Evolutionary conservation across 805 yeast species (phyloP).

Genomic region (Teunomyces aglyptinius): DNA sequence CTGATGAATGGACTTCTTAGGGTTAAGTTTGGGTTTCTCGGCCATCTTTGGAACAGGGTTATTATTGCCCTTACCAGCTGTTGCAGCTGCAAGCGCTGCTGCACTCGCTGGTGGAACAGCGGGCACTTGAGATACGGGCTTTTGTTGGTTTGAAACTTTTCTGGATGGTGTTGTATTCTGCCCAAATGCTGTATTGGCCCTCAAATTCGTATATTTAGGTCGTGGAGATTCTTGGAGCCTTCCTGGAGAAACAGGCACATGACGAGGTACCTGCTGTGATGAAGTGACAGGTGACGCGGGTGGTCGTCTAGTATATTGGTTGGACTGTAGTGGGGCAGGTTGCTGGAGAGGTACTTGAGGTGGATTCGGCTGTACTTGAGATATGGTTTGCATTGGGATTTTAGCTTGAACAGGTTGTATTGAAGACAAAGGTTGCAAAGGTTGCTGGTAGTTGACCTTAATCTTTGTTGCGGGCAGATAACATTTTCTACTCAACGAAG

Average conservation of each 20-base stretch:
- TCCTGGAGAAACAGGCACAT: constrained; percentile 1
- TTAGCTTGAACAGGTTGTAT: not conserved
- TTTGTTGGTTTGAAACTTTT: not conserved
- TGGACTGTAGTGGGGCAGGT: not conserved
- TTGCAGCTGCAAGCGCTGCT: constrained; percentile 5
- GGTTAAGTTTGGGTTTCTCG: constrained; percentile 7
- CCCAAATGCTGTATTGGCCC: constrained; percentile 7
- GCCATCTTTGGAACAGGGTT: not conserved
- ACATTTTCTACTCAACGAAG: not conserved
- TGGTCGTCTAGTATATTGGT: not conserved
- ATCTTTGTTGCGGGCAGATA: constrained; percentile 10
- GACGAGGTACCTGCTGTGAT: not conserved
- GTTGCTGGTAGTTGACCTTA: constrained; percentile 5
- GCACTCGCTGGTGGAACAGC: constrained; percentile 8
- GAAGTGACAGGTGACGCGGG: not conserved
- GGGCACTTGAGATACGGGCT: not conserved
- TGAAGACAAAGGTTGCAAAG: not conserved
- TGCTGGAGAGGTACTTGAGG: constrained; percentile 1
- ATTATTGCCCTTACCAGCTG: not conserved
- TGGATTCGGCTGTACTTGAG: not conserved
- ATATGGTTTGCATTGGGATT: not conserved
- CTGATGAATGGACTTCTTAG: constrained; percentile 6
- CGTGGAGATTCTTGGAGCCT: constrained; percentile 1
- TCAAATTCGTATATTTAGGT: not conserved
- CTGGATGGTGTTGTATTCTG: constrained; percentile 7